Percentiles rank a stretch among this genome's conserved stretches.
These are phyloP conservation scores for Leishmania lainsoni DNA, from an alignment of 208 protist genomes.

Conservation along the genomic window DNA sequence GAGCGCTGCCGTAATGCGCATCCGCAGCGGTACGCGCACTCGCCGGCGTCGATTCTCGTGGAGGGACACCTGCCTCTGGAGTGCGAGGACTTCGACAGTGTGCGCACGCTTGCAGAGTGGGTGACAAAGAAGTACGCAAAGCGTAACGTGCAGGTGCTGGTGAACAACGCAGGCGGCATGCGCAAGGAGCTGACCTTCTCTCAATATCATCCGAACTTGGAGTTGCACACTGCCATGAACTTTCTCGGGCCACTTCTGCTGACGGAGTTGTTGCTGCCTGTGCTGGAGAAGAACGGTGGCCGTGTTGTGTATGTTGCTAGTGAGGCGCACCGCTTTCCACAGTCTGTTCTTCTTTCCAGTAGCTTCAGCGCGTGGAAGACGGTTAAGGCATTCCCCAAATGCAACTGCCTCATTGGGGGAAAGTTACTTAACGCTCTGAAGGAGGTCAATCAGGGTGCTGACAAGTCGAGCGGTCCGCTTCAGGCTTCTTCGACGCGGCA, in stretches of 20 bases:
- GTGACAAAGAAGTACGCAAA: constrained; percentile 47
- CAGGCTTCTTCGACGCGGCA: constrained; percentile 13
- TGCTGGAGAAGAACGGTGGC: constrained; percentile 63
- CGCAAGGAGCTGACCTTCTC: constrained; percentile 54
- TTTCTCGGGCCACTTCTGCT: constrained; percentile 84
- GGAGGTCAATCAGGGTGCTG: constrained; percentile 60
- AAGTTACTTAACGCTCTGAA: constrained; percentile 60
- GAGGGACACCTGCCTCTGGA: constrained; percentile 63
- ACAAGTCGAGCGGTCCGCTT: constrained; percentile 46
- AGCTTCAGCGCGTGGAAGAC: constrained; percentile 20
- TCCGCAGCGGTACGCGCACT: constrained; percentile 39
- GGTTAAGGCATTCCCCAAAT: constrained; percentile 4
- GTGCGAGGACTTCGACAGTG: constrained; percentile 77
- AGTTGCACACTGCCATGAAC: constrained; percentile 86
- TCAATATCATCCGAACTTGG: constrained; percentile 46
- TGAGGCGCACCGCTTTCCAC: constrained; percentile 76
- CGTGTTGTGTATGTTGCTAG: constrained; percentile 86
- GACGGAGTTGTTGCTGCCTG: constrained; percentile 82
- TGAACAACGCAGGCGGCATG: constrained; percentile 91
- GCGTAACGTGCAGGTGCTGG: constrained; percentile 76
- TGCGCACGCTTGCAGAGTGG: constrained; percentile 61
- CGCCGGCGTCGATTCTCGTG: constrained; percentile 52
- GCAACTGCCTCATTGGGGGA: constrained; percentile 35
- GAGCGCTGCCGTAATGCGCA: constrained; percentile 32
- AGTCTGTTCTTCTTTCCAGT: constrained; percentile 43